Percentiles rank a stretch among this genome's conserved stretches.
Conservation (phyloP, 345 rosid species). For the Populus deltoides region DNA sequence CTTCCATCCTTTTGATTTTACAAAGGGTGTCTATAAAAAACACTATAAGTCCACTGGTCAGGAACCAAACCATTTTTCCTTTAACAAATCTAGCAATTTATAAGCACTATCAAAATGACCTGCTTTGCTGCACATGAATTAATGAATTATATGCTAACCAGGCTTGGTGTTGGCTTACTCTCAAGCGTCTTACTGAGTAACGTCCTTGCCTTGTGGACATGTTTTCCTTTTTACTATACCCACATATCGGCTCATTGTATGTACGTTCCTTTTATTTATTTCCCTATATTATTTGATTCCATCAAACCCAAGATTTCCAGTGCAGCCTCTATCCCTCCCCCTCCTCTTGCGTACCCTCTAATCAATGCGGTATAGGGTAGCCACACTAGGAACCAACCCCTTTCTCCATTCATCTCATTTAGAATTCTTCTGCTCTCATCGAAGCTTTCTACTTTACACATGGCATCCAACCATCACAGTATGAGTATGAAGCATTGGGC, state of each 20-base stretch:
- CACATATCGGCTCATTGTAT: slow-evolving; percentile 72
- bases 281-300: slow-evolving; percentile 50
- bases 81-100: slow-evolving; percentile 67
- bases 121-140: slow-evolving; percentile 65
- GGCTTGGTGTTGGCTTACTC: slow-evolving; percentile 44
- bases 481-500: slow-evolving; percentile 73
- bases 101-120: slow-evolving; percentile 71
- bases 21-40: slow-evolving; percentile 66
- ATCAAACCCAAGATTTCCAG: slow-evolving; percentile 61
- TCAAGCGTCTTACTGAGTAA: slow-evolving; percentile 56
- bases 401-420: slow-evolving; percentile 52
- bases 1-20: slow-evolving; percentile 61
- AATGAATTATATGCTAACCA: slow-evolving; percentile 70
- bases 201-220: slow-evolving; percentile 82
- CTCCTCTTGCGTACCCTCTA: slow-evolving; percentile 73
- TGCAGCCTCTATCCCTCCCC: slow-evolving; percentile 60
- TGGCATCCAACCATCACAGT: slow-evolving; percentile 65
- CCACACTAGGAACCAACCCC: slow-evolving; percentile 58
- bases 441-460: slow-evolving; percentile 52
- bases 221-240: slow-evolving; percentile 58
- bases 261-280: slow-evolving; percentile 85
- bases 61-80: slow-evolving; percentile 56
- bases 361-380: slow-evolving; percentile 82
- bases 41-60: slow-evolving; percentile 66
- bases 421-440: slow-evolving; percentile 59